phyloP scores from a whole-genome alignment of 139 green algal genomes.

The Chlamydomonas incerta region DNA sequence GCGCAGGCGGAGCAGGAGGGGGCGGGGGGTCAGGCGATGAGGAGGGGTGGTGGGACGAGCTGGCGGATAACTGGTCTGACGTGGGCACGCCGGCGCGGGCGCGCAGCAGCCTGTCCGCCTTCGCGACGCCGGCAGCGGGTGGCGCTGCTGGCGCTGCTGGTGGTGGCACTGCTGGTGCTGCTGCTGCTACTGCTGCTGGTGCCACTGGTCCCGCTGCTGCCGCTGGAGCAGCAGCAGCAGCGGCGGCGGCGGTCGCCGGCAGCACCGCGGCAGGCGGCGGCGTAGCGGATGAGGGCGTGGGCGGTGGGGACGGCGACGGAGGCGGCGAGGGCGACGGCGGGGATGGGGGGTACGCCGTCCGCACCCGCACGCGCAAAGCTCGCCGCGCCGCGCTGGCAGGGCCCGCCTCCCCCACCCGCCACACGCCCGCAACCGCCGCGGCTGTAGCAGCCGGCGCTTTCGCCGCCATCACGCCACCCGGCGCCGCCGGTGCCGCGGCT shows the following conservation, averaged over 20 bases:
- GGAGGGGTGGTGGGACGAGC: background rate
- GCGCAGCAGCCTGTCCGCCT: background rate
- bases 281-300: background rate
- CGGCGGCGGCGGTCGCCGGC: background rate
- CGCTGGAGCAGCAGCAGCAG: background rate
- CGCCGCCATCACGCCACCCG: too few species aligned
- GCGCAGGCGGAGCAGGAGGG: too few species aligned
- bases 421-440: background rate
- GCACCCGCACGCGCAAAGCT: background rate
- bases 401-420: background rate
- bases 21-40: background rate
- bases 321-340: background rate
- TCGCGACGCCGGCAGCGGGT: too few species aligned
- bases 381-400: background rate
- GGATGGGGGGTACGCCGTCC: constrained; percentile 1
- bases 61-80: background rate
- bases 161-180: too few species aligned
- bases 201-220: too few species aligned
- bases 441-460: too few species aligned
- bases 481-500: too few species aligned
- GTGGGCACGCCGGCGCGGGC: background rate
- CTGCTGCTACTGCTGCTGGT: too few species aligned
- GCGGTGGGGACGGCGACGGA: background rate
- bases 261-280: background rate
- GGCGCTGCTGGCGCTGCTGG: background rate